Base-by-base conservation (phyloP, 2,329 filamentous ascomycete species). In the Orbilia javanica region DNA sequence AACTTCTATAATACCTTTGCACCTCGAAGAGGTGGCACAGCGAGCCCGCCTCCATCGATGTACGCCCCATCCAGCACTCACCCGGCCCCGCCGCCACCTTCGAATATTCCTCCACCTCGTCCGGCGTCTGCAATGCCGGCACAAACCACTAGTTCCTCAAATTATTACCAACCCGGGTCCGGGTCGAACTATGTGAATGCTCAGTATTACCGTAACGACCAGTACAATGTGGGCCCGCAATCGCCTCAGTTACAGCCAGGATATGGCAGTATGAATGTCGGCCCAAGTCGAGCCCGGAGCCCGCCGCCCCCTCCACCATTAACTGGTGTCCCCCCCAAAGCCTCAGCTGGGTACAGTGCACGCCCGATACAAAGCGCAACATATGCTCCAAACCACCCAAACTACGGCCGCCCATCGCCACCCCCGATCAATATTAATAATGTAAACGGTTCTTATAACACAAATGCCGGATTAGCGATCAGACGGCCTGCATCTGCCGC, bases 1-100 rank as follows among this genome's bases (percentile, higher is more conserved):
- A 77, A 77, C 25, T 77, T 77, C 25, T 77, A 77, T 63, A 77
- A 77, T n/a, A 77, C 73, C 42, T 77, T 77, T 57, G 73, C 73
- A 15, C 73, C 73, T 2, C 36, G 73, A 63, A 44, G 73, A 60
- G 62, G 39, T 13, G 64, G 71, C 42, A 53, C 39, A 13, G 50
- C 42, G 18, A 77, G 73, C 29, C 73, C 73, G 25, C 73, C 73
- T 8, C 73, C 73, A 8, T 77, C 73, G 55, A 77, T 77, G 66
- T 77, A 77, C n/a, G 42, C 60, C 5, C 25, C 64, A 1, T 63
- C 72, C 1, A 46, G 39, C 42, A 48, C 60, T 4, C 57, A 48
- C 29, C 66, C 50, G 34, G 53, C 57, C 34, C 66, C 46, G 4
- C 65, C 39, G 36, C 48, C 48, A 20, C 66, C 60, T 15, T 52